Base-by-base conservation (phyloP, 2,329 filamentous ascomycete genomes). In the Microascus cirrosus region DNA sequence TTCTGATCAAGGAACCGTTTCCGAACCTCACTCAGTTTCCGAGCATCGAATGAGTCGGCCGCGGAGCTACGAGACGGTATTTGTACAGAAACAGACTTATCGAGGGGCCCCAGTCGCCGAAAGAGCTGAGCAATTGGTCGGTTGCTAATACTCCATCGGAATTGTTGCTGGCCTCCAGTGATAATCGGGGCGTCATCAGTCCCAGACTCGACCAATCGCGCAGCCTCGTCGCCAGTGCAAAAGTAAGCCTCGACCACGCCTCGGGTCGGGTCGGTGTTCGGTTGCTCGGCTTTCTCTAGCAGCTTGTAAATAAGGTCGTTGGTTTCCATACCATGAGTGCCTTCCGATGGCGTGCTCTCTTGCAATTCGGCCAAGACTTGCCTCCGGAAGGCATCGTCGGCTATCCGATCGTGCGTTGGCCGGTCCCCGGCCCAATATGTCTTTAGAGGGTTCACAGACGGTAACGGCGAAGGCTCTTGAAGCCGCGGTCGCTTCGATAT, bases 161-260 rank as follows among this genome's bases (percentile, higher is more conserved):
- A 63, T 54, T 61, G 55, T 54, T 63, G 58, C 55, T 63, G 53
- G 57, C 55, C 53, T 58, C 61, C 24, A 11, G 58, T 61, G 18
- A 63, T 39, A 35, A 63, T 60, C 56, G 55, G 59, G 25, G 59
- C 56, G 57, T 60, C 55, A 36, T 45, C n/a, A 28, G 54, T 60
- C 53, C 32, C 48, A 36, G 58, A 56, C 56, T 63, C 59, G 32
- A 61, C 60, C 11, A 59, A 36, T 4, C 35, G 54, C 36, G 35
- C 57, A 56, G 60, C 61, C 58, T 63, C 50, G 52, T 59, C 55
- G 50, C 55, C 53, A 42, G 58, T 61, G 48, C 53, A 60, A 54
- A 63, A 61, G 11, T 56, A 59, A 22, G 55, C 56, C 20, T 63
- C 58, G 32, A 55, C 53, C 25, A 25, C 20, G 28, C 58, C 58